These are phyloP conservation scores for Alternaria arborescens DNA, from an alignment of 2,329 filamentous ascomycete species.

Conservation along the genomic window DNA sequence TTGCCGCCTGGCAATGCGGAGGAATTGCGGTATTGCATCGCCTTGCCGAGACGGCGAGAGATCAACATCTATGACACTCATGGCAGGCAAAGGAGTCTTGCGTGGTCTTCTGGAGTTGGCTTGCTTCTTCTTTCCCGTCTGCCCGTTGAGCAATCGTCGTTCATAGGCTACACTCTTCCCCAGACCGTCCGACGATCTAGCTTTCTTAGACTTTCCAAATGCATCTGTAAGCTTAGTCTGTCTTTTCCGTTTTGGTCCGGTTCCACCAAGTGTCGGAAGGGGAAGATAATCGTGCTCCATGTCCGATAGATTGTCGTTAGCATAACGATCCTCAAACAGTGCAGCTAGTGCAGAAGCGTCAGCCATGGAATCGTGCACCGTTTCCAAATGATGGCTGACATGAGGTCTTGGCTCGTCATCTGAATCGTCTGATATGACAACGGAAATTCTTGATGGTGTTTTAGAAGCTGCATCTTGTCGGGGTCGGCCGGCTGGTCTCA, in stretches of 20 bases:
- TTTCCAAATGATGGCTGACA: conserved; percentile 7
- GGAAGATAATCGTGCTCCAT: conserved; percentile 59
- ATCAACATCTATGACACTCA: conserved; percentile 63
- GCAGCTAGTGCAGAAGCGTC: conserved; percentile 34
- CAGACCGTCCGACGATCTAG: conserved; percentile 11
- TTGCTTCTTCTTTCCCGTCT: conserved; percentile 14
- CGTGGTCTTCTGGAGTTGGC: conserved; percentile 19
- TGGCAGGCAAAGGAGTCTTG: conserved; percentile 31
- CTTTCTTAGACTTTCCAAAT: conserved; percentile 37
- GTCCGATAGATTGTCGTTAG: conserved; percentile 42
- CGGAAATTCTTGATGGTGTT: conserved; percentile 26
- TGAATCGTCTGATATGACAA: conserved; percentile 50
- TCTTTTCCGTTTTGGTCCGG: conserved; percentile 38
- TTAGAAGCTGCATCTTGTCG: background rate
- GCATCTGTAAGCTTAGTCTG: conserved; percentile 52
- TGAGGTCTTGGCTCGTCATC: conserved; percentile 29
- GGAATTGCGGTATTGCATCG: conserved; percentile 60
- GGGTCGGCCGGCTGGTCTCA: conserved; percentile 18
- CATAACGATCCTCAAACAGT: conserved; percentile 36
- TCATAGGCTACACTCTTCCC: background rate
- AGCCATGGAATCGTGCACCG: conserved; percentile 31
- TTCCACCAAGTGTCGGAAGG: conserved; percentile 35
- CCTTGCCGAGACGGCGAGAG: conserved; percentile 39
- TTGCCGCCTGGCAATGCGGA: conserved; percentile 64
- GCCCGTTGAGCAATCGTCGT: conserved; percentile 2